phyloP scores from a whole-genome alignment of 768 basidiomycete genomes.

The Floccularia luteovirens region DNA sequence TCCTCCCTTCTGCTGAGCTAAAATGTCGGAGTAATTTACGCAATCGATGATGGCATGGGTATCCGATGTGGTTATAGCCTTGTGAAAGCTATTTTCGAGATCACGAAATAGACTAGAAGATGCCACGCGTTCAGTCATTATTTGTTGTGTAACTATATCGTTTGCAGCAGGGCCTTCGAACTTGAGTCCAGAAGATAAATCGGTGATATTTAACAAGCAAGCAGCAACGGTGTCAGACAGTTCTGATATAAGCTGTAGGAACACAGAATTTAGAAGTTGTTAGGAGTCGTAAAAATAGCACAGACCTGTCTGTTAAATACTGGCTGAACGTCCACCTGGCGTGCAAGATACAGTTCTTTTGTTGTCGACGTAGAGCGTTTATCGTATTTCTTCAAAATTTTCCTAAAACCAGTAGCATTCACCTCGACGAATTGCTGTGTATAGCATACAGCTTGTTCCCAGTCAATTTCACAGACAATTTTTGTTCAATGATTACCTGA shows the following conservation, averaged over 20 bases:
- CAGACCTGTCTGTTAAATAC: conserved; percentile 91
- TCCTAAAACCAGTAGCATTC: conserved; percentile 94
- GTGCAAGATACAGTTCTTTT: conserved; percentile 92
- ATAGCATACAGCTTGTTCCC: conserved; percentile 11
- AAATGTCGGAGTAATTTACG: conserved; percentile 59
- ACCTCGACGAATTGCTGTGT: conserved; percentile 92
- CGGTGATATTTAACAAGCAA: conserved; percentile 72
- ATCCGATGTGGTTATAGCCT: conserved; percentile 63
- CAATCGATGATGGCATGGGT: conserved; percentile 57
- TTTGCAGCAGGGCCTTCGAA: conserved; percentile 75
- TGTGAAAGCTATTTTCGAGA: conserved; percentile 80
- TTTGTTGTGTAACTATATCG: conserved; percentile 68
- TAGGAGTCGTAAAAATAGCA: conserved; percentile 6
- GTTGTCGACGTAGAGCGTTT: conserved; percentile 91
- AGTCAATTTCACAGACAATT: too few relatives aligned
- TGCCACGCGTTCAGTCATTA: conserved; percentile 51
- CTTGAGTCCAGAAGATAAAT: conserved; percentile 65
- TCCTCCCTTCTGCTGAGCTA: conserved; percentile 52
- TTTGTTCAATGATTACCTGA: conserved; percentile 65
- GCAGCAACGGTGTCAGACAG: conserved; percentile 88
- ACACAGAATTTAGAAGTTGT: conserved; percentile 3
- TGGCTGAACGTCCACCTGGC: conserved; percentile 98
- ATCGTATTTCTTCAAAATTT: conserved; percentile 98
- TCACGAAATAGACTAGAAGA: conserved; percentile 77
- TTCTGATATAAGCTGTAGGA: conserved; percentile 79